Base-by-base conservation (phyloP, 768 basidiomycete genomes). In the Hydnomerulius pinastri region DNA sequence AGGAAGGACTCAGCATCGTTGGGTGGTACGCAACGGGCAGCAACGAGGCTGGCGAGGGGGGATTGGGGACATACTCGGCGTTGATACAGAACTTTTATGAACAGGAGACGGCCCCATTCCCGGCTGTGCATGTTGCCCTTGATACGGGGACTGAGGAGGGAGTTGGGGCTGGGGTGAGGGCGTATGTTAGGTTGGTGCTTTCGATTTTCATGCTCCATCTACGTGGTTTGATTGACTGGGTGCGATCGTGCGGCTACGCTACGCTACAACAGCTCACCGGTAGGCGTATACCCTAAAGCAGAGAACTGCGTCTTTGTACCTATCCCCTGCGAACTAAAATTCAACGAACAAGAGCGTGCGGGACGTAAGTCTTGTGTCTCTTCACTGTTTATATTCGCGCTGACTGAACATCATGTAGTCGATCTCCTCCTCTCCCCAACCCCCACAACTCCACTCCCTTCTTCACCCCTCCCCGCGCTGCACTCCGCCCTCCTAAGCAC, bases 61-160 rank as follows among this genome's bases (percentile, higher is more conserved):
- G 63, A 28, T 79, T 98, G 49, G 95, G 95, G 73, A 92, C 91
- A 6, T 95, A 93, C 73, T 95, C 95, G 23, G 93, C 96, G 10
- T 81, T 98, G 58, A 95, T 98, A 65, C 96, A 98, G 78, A 93
- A 95, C 71, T 97, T 97, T 74, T 98, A 97, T 71, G 84, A 90
- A 33, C 86, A 90, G 78, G 93, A 98, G 71, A 92, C 92, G 5
- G 77, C 83, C 0, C 90, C 93, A 3, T 83, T 88, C 66, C 91
- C 86, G 27, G 93, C 96, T 3, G 82, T 98, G 41, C 94, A 98
- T 68, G 77, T 98, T 47, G 86, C 93, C 4, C 75, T 98, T 30
- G 91, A 96, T 71, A 95, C 94, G 8, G 88, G 90, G 17, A 76
- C 85, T 4, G 84, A 86, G 54, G 78, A 72, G 42, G 78, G 77